Conservation (phyloP, 345 rosid genomes). For the Dimocarpus longan region DNA sequence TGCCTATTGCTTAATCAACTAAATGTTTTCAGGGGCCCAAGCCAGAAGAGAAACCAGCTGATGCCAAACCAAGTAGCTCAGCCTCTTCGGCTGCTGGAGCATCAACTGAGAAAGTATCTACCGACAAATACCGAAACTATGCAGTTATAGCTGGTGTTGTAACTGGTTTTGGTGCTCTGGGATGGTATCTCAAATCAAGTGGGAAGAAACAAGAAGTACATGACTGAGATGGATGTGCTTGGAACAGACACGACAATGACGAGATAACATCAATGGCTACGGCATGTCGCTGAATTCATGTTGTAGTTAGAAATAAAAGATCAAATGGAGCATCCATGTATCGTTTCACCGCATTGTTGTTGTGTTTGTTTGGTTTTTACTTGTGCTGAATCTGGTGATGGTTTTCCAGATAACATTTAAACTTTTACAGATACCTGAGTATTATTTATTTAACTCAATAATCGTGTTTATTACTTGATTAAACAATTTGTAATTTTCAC, state of each 20-base stretch:
- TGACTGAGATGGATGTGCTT: slow-evolving; percentile 42
- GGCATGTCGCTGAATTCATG: background rate
- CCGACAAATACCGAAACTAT: slow-evolving; percentile 74
- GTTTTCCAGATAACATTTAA: background rate
- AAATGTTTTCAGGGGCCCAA: slow-evolving; percentile 60
- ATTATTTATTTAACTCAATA: background rate
- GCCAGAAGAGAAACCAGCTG: slow-evolving; percentile 59
- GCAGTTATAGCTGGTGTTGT: slow-evolving; percentile 80
- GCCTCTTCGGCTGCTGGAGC: slow-evolving; percentile 45
- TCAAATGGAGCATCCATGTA: background rate
- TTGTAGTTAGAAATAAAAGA: slow-evolving; percentile 17
- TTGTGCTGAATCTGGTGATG: background rate
- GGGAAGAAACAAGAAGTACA: slow-evolving; percentile 68
- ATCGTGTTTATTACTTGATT: background rate
- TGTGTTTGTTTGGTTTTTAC: too few relatives aligned
- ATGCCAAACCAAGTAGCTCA: slow-evolving; percentile 46
- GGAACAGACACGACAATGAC: background rate
- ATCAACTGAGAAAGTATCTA: slow-evolving; percentile 63
- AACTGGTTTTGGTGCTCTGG: slow-evolving; percentile 64
- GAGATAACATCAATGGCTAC: background rate
- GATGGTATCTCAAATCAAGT: slow-evolving; percentile 86
- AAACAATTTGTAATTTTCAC: too few relatives aligned
- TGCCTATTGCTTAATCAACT: background rate
- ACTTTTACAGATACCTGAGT: background rate
- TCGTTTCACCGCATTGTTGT: background rate